Evolutionary conservation across 164 flowering plant genomes (phyloP), one percentile per base, ranked within the genome.

Genomic region (Piper longum): DNA sequence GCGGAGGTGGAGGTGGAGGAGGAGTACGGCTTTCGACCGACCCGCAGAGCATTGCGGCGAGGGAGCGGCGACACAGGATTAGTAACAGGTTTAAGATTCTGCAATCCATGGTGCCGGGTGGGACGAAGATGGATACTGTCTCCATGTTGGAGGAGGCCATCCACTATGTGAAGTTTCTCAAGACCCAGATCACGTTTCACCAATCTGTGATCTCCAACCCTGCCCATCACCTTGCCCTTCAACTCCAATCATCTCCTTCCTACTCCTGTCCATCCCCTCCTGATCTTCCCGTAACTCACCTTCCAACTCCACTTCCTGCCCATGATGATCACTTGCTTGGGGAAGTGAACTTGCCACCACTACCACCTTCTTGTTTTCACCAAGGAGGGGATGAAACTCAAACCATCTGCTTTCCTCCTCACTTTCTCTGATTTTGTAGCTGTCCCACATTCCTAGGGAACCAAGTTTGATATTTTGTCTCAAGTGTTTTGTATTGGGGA

Each of bases 31-130:
- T 89, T 0, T 89, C 96, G 13, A 87, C 85, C 0, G 97, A 87
- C 67, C 95, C 97, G 16, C 97, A 90, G 66, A 86, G 97, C 58
- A 82, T 90, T 57, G 95, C 95, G 14, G 95, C 97, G 0, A 60
- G 97, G 57, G 76, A 84, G 58, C 74, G 97, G 72, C 61, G 97
- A 71, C 92, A 84, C 68, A 64, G 97, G 1, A 90, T 90, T 56
- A 87, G 97, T 44, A 84, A 84, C 58, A 58, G 89, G 59, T 82
- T 90, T 83, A 87, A 84, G 77, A 81, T 81, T 43, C 63, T 90
- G 59, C 89, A 84, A 67, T 80, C 92, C 71, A 64, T 90, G 63
- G 86, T 90, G 3, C 97, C 97, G 2, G 92, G 92, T 16, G 95
- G 87, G 3, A 63, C 80, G 2, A 90, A 83, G 74, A 80, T 90